Evolutionary conservation across 2,329 filamentous ascomycete genomes (phyloP).

Genomic region (Sarocladium brachiariae): DNA sequence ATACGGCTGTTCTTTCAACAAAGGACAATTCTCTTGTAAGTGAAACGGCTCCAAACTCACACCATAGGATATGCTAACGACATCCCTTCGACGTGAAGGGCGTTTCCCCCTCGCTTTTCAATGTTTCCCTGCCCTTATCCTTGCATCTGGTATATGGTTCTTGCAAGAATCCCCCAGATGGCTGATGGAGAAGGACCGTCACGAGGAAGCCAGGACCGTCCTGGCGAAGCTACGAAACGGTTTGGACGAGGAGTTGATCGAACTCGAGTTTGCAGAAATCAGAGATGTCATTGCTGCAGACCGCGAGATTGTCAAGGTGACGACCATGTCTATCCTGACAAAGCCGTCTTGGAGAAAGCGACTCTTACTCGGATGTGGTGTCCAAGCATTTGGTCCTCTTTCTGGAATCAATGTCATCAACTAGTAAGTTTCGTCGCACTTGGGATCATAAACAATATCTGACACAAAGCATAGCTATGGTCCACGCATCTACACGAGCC

Average conservation of each 20-base stretch:
- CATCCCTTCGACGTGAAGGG: neutral
- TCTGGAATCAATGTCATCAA: constrained; percentile 31
- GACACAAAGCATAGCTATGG: constrained; percentile 15
- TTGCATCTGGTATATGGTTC: constrained; percentile 18
- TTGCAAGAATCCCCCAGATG: constrained; percentile 19
- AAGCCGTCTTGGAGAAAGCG: constrained; percentile 37
- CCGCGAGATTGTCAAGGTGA: constrained; percentile 24
- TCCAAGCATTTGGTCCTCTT: constrained; percentile 41
- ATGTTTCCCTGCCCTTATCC: constrained; percentile 18
- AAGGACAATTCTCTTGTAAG: constrained; percentile 22
- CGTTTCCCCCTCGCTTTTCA: no score
- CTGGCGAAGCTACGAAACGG: constrained; percentile 26
- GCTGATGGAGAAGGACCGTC: constrained; percentile 29
- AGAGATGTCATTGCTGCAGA: constrained; percentile 30
- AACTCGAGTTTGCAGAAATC: constrained; percentile 35
- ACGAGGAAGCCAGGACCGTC: constrained; percentile 25
- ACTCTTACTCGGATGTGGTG: constrained; percentile 37
- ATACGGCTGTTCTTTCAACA: constrained; percentile 23
- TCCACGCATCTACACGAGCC: constrained; percentile 32
- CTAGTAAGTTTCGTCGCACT: constrained; percentile 14
- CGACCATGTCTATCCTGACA: constrained; percentile 35
- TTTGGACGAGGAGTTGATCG: constrained; percentile 25
- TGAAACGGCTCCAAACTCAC: neutral
- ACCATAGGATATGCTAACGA: neutral
- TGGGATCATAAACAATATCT: neutral